A percentile compares a stretch with the other conserved stretches of the same genome.
Evolutionary conservation across 768 basidiomycete genomes (phyloP).

Genomic region (Trichaptum fuscoviolaceum): DNA sequence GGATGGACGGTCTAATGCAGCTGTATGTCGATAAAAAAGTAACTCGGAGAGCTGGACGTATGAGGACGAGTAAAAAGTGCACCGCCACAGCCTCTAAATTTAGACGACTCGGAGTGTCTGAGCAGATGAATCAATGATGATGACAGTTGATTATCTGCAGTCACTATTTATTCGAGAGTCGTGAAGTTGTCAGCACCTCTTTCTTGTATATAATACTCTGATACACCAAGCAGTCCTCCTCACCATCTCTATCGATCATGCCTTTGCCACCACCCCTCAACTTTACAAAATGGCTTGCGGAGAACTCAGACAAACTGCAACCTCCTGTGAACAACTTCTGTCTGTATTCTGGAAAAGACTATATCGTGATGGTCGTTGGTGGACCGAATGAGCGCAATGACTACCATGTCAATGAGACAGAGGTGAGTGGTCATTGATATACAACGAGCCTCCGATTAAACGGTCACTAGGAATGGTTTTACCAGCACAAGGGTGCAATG

Average conservation of each 20-base stretch:
- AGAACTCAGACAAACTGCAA: slow-evolving; percentile 74
- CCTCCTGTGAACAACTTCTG: slow-evolving; percentile 95
- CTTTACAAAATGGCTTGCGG: slow-evolving; percentile 81
- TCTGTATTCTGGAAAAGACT: slow-evolving; percentile 77
- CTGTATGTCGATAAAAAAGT: no score
- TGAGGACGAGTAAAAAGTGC: background rate
- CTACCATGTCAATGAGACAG: slow-evolving; percentile 94
- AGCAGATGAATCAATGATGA: no score
- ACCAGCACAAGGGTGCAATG: slow-evolving; percentile 94
- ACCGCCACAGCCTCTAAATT: background rate
- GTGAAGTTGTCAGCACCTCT: background rate
- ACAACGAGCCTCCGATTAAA: background rate
- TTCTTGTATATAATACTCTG: background rate
- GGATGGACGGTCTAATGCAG: no score
- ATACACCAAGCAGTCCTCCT: no score
- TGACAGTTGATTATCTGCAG: no score
- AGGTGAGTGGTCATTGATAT: slow-evolving; percentile 37
- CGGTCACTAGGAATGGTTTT: slow-evolving; percentile 84
- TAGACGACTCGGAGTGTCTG: no score
- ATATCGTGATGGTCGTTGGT: slow-evolving; percentile 93
- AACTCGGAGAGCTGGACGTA: background rate
- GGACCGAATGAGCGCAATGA: slow-evolving; percentile 94
- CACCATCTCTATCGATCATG: slow-evolving; percentile 37
- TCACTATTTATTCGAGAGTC: background rate
- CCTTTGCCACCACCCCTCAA: slow-evolving; percentile 80